Evolutionary conservation across 2,329 filamentous ascomycete species (phyloP).

Genomic region (Aaosphaeria arxii): DNA sequence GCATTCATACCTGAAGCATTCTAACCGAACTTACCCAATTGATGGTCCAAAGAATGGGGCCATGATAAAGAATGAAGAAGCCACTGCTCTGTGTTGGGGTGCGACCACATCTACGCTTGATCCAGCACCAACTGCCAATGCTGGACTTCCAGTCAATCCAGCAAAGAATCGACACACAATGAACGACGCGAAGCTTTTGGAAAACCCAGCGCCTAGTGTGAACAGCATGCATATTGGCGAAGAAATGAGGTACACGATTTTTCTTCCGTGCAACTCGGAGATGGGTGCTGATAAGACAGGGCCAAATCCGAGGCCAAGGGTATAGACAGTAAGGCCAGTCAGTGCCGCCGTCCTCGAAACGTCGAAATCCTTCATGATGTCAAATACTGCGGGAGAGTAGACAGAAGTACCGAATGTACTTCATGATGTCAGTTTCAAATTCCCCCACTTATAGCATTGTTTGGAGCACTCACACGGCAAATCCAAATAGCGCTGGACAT

Average conservation of each 20-base stretch:
- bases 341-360: conserved; percentile 56
- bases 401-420: conserved; percentile 56
- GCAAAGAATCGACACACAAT: conserved; percentile 66
- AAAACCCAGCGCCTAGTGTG: conserved; percentile 54
- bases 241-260: conserved; percentile 50
- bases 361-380: conserved; percentile 53
- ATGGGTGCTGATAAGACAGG: conserved; percentile 59
- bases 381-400: conserved; percentile 47
- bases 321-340: conserved; percentile 59
- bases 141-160: conserved; percentile 65
- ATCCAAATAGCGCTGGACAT: conserved; percentile 34
- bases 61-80: conserved; percentile 37
- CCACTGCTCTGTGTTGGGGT: conserved; percentile 28
- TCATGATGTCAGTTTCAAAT: neutral
- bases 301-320: conserved; percentile 59
- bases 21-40: conserved; percentile 24
- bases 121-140: conserved; percentile 42
- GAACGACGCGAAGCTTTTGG: conserved; percentile 50
- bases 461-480: conserved; percentile 30
- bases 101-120: conserved; percentile 41
- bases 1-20: neutral
- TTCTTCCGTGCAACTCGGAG: conserved; percentile 57
- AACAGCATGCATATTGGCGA: conserved; percentile 54
- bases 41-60: conserved; percentile 41
- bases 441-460: neutral